Evolutionary conservation across 2,329 filamentous ascomycete species (phyloP).

Genomic region (Trichophyton mentagrophytes): DNA sequence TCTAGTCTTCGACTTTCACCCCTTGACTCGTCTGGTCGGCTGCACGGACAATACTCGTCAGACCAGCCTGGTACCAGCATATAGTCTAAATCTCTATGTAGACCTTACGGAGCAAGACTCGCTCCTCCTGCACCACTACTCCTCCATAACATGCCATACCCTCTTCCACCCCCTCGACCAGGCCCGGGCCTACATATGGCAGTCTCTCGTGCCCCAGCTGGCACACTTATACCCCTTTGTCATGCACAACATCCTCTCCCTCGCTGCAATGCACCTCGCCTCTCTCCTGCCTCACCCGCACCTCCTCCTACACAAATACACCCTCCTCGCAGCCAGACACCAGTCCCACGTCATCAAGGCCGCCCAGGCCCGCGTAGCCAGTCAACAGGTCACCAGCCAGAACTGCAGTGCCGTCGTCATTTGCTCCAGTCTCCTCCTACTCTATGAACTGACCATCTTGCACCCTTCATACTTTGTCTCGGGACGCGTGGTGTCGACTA

Average conservation of each 20-base stretch:
- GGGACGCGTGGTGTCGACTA: neutral
- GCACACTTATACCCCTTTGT: slow-evolving; percentile 16
- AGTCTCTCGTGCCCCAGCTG: slow-evolving; percentile 13
- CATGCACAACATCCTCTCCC: slow-evolving; percentile 17
- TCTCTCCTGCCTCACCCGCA: neutral
- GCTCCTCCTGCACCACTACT: slow-evolving; percentile 32
- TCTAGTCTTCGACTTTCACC: neutral
- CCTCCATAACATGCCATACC: slow-evolving; percentile 21
- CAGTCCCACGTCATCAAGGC: slow-evolving; percentile 12
- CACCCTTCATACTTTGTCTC: slow-evolving; percentile 5
- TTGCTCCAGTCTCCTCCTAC: slow-evolving; percentile 19
- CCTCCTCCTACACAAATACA: slow-evolving; percentile 14
- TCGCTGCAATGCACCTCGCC: slow-evolving; percentile 17
- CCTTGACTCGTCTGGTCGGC: neutral
- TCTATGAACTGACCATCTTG: slow-evolving; percentile 19
- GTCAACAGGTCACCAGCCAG: slow-evolving; percentile 10
- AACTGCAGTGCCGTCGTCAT: slow-evolving; percentile 23
- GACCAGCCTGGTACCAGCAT: no score
- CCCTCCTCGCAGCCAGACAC: slow-evolving; percentile 17
- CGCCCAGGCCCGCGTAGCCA: slow-evolving; percentile 4
- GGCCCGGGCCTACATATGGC: slow-evolving; percentile 12
- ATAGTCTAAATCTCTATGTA: slow-evolving; percentile 4
- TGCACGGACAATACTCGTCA: no score
- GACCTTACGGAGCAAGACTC: slow-evolving; percentile 23
- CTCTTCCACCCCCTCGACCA: slow-evolving; percentile 10